These are phyloP conservation scores for Annulohypoxylon truncatum DNA, from an alignment of 2,329 filamentous ascomycete genomes.

Conservation along the genomic window DNA sequence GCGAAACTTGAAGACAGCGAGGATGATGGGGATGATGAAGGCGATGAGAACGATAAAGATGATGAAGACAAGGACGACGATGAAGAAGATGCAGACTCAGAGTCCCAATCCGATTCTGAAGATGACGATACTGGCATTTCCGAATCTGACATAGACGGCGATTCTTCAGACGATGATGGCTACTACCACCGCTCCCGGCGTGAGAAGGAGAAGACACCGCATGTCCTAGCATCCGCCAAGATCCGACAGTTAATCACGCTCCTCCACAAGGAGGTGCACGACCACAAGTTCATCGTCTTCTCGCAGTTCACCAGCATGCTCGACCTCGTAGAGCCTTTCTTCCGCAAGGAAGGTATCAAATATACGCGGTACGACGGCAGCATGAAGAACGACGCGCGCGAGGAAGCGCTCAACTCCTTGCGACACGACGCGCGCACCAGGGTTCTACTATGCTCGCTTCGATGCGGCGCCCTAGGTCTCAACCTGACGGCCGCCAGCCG, in stretches of 20 bases:
- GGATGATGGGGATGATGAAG: constrained; percentile 11
- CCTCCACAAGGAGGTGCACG: constrained; percentile 77
- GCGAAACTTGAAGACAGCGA: constrained; percentile 28
- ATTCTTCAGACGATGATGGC: constrained; percentile 56
- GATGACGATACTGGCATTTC: constrained; percentile 51
- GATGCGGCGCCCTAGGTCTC: constrained; percentile 91
- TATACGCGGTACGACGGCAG: constrained; percentile 93
- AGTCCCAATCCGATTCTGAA: constrained; percentile 44
- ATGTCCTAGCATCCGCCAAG: constrained; percentile 83
- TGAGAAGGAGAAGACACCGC: constrained; percentile 58
- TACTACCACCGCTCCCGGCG: constrained; percentile 50
- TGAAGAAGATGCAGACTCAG: constrained; percentile 36
- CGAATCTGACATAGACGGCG: constrained; percentile 56
- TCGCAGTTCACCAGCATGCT: constrained; percentile 99
- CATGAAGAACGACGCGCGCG: constrained; percentile 93
- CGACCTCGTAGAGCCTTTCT: constrained; percentile 92
- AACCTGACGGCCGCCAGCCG: constrained; percentile 94
- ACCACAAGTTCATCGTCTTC: constrained; percentile 98
- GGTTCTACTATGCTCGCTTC: constrained; percentile 90
- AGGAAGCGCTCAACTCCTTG: constrained; percentile 83
- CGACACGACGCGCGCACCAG: constrained; percentile 80
- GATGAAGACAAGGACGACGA: constrained; percentile 44
- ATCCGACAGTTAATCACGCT: constrained; percentile 87
- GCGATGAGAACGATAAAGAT: background rate
- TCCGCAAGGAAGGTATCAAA: constrained; percentile 77